Evolutionary conservation across 495 filamentous ascomycete genomes (phyloP).

Genomic region (Choiromyces venosus): DNA sequence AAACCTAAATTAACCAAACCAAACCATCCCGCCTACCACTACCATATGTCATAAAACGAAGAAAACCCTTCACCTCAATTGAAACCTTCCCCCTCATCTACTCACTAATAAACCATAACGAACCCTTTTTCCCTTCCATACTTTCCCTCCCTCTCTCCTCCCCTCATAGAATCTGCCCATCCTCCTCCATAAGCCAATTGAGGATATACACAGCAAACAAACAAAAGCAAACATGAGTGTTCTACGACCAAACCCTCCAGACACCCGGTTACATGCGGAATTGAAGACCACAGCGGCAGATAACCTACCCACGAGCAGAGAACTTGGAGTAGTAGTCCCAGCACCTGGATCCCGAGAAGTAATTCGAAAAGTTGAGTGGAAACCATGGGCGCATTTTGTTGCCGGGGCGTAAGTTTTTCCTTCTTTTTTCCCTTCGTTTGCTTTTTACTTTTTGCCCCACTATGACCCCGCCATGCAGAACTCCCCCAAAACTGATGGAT

Average conservation of each 20-base stretch:
- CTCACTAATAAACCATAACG: not conserved
- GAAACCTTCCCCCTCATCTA: not conserved
- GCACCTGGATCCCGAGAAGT: slow-evolving; percentile 20
- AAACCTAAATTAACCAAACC: too few species aligned
- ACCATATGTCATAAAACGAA: not conserved
- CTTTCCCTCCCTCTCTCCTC: not conserved
- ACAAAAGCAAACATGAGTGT: not conserved
- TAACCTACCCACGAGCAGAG: slow-evolving; percentile 38
- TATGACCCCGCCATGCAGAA: slow-evolving; percentile 7
- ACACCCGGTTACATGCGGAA: not conserved
- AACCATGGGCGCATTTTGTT: slow-evolving; percentile 83
- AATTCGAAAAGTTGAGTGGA: slow-evolving; percentile 42
- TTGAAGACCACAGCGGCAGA: slow-evolving; percentile 25
- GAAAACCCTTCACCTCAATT: not conserved
- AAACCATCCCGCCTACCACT: not conserved
- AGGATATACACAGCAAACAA: not conserved
- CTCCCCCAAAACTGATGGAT: not conserved
- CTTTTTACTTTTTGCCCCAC: slow-evolving; percentile 1
- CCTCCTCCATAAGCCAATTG: not conserved
- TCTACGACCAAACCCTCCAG: not conserved
- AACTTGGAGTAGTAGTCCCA: slow-evolving; percentile 36
- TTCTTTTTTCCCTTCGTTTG: slow-evolving; percentile 2
- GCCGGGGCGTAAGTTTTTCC: slow-evolving; percentile 66
- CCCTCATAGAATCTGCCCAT: not conserved
- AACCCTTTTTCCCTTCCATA: not conserved